phyloP scores from a whole-genome alignment of 345 rosid genomes.

The Brassica napus region DNA sequence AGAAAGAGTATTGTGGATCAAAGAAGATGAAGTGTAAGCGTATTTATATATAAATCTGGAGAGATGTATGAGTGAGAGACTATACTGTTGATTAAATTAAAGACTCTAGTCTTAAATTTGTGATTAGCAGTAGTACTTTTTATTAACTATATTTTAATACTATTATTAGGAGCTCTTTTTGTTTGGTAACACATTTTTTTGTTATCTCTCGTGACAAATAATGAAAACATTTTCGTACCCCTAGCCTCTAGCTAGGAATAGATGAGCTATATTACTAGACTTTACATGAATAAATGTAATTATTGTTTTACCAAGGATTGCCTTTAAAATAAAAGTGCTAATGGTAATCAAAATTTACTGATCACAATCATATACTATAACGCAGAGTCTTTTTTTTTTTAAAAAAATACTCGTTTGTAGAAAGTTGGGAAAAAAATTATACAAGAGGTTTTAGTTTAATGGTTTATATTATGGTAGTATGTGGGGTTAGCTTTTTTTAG shows the following conservation, averaged over 20 bases:
- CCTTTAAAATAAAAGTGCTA: not conserved
- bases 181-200: conserved; percentile 19
- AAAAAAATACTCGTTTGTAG: not conserved
- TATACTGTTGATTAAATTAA: conserved; percentile 4
- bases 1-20: conserved; percentile 22
- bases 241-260: conserved; percentile 23
- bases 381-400: not conserved
- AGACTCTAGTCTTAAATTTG: conserved; percentile 5
- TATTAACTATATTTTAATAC: not conserved
- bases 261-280: conserved; percentile 28
- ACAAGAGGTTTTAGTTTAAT: not conserved
- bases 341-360: not conserved
- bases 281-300: conserved; percentile 19
- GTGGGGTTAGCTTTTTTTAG: not conserved
- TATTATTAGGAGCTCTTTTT: conserved; percentile 1
- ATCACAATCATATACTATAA: not conserved
- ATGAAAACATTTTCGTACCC: conserved; percentile 20
- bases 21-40: conserved; percentile 35
- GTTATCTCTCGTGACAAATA: conserved; percentile 38
- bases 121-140: conserved; percentile 7
- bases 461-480: not conserved
- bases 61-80: conserved; percentile 5
- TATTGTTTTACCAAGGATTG: not conserved
- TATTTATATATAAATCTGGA: conserved; percentile 36
- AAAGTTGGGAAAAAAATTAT: not conserved